Percentiles rank a stretch among this genome's conserved stretches.
phyloP scores from a whole-genome alignment of 2,329 filamentous ascomycete genomes.

The Colletotrichum sp. region DNA sequence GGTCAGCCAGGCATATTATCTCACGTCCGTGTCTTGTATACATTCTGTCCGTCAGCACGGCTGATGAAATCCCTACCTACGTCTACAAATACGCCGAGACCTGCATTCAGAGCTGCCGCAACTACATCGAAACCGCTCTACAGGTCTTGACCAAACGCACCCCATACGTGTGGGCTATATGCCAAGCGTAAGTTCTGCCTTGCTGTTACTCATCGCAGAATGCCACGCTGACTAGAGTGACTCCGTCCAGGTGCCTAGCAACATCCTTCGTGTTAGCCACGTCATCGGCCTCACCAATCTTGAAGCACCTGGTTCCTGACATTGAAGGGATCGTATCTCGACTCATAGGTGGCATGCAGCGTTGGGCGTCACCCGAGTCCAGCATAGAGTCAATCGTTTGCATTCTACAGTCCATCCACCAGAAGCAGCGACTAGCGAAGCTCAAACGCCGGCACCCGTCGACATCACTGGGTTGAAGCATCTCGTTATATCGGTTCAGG shows the following conservation, averaged over 20 bases:
- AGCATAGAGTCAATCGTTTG: background rate
- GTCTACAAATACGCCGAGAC: background rate
- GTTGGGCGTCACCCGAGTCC: background rate
- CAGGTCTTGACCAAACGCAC: background rate
- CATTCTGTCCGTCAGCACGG: background rate
- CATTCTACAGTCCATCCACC: background rate
- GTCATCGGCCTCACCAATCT: background rate
- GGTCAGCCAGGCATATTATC: background rate
- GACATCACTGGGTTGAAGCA: background rate
- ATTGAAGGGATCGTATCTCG: background rate
- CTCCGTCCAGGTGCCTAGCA: background rate
- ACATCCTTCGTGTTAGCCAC: background rate
- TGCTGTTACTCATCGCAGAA: background rate
- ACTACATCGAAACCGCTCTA: background rate
- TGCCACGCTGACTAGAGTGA: background rate
- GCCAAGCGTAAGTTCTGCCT: background rate
- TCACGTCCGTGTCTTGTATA: background rate
- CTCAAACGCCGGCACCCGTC: background rate
- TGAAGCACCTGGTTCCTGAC: background rate
- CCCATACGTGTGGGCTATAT: background rate
- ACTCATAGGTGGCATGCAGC: background rate
- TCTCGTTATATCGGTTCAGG: background rate
- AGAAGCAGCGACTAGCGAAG: background rate
- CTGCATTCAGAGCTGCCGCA: background rate
- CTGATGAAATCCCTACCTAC: background rate